phyloP scores from a whole-genome alignment of 371 early-diverging fungal genomes.

The Rhizopus delemar region DNA sequence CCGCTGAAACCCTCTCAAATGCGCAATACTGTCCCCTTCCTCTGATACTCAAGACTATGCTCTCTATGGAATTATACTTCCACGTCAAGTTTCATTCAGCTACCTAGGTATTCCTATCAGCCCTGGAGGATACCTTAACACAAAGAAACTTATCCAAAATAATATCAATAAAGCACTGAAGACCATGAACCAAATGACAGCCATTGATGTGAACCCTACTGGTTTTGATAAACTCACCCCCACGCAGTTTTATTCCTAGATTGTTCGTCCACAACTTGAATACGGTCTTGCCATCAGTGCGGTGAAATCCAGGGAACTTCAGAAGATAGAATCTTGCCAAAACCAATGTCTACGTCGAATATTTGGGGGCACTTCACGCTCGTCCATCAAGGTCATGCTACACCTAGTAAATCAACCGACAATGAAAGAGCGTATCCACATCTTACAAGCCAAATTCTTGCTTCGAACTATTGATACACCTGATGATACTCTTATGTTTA shows the following conservation, averaged over 20 bases:
- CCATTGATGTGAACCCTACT: not conserved
- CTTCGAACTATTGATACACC: not conserved
- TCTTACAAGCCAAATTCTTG: conserved; percentile 10
- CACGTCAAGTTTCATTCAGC: too few relatives aligned
- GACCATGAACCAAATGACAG: too few relatives aligned
- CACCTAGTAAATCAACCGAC: conserved; percentile 13
- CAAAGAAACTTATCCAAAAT: too few relatives aligned
- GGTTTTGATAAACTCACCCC: not conserved
- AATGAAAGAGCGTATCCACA: not conserved
- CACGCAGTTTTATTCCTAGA: conserved; percentile 5
- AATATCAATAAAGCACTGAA: too few relatives aligned
- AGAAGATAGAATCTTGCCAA: conserved; percentile 9
- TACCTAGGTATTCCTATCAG: too few relatives aligned
- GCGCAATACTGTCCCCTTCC: too few relatives aligned
- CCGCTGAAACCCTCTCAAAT: too few relatives aligned
- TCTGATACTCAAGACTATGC: too few relatives aligned
- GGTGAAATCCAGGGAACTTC: too few relatives aligned
- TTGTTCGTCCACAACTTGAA: conserved; percentile 19
- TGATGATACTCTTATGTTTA: not conserved
- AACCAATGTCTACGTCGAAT: conserved; percentile 12
- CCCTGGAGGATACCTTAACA: too few relatives aligned
- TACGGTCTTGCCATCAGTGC: conserved; percentile 19
- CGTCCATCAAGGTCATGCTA: conserved; percentile 11
- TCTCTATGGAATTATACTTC: too few relatives aligned
- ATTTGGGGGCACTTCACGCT: conserved; percentile 6